Evolutionary conservation across 2,329 filamentous ascomycete species (phyloP).

Genomic region (Talaromyces sp.): DNA sequence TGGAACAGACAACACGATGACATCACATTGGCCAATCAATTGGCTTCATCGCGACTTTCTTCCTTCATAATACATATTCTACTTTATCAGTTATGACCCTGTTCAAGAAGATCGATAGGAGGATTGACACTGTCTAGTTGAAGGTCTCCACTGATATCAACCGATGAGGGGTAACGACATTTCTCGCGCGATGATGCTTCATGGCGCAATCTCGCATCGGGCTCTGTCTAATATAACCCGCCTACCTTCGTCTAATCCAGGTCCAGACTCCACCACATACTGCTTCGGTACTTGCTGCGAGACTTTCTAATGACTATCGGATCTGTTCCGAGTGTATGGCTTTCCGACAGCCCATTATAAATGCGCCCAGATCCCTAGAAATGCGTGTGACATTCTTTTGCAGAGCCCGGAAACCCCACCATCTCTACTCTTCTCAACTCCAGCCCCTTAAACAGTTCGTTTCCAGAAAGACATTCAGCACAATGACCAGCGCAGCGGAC

Average conservation of each 20-base stretch:
- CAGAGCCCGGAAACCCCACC: conserved; percentile 2
- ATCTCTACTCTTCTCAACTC: neutral
- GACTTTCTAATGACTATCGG: neutral
- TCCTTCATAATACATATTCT: neutral
- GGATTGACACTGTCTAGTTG: neutral
- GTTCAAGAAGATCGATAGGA: neutral
- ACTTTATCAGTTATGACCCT: neutral
- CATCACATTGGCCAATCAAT: conserved; percentile 4
- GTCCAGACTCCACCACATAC: neutral
- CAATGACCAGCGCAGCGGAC: conserved; percentile 26
- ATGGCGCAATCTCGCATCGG: conserved; percentile 5
- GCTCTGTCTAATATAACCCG: neutral
- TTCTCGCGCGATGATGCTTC: neutral
- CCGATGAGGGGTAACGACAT: conserved; percentile 7
- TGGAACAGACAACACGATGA: neutral
- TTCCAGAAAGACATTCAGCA: conserved; percentile 7
- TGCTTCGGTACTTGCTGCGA: neutral
- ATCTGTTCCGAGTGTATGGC: neutral
- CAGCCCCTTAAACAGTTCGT: neutral
- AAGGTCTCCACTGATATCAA: neutral
- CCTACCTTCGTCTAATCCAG: neutral
- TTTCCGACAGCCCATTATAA: neutral
- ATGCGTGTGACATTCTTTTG: neutral
- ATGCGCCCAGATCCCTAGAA: neutral
- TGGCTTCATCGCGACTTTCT: neutral